Base-by-base conservation (phyloP, 176 grass and related monocot species). In the Oryza glaberrima region DNA sequence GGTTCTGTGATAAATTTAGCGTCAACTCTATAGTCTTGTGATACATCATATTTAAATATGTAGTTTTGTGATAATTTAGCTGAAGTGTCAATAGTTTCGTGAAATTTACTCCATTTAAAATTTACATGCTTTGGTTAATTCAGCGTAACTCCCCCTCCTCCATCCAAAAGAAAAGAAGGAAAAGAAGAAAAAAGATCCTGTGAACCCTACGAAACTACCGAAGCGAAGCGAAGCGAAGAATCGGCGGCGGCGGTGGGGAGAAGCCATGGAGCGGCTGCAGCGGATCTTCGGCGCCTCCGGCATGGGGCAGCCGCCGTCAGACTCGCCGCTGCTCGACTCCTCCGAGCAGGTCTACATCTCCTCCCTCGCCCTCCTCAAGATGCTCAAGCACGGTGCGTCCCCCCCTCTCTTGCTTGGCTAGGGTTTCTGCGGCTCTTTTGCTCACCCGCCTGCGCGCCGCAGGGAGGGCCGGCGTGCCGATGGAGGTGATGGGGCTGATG, bases 401-500 rank as follows among this genome's bases (percentile, higher is more conserved):
- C n/a, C 11, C 30, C 30, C 30, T 32, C 30, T 32, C 30, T 2
- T 32, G 30, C 30, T 32, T 32, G 13, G 14, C 20, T 83, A 72
- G 28, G 34, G 80, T 63, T 63, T 75, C 30, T 16, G 23, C 12
- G 6, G 8, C 69, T 47, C 40, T 22, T 22, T 22, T 1, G 3
- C 82, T 40, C 28, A 74, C 81, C 51, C 7, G 54, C 52, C 22
- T 63, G 7, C 28, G 35, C 16, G 68, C 9, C 49, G 71, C 67
- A 96, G 96, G 96, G 49, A 90, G 93, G 78, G 96, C 94, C 1
- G 96, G 96, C 36, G 93, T 99, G 51, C 96, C 96, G 12, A 91
- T 99, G 96, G 93, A 99, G 93, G 96, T 99, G 78, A 99, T 99
- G 93, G 96, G 93, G 7, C 88, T 99, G 11, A 99, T 99, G 96